These are phyloP conservation scores for Daucus carota DNA, from an alignment of 129 eudicot species.

Conservation along the genomic window DH1_v3.0 NC_030383.2:54628501-54629000, in stretches of 20 bases:
- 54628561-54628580: background rate
- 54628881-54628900: slow-evolving; percentile 39
- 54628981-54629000: background rate
- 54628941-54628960: slow-evolving; percentile 28
- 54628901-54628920: slow-evolving; percentile 45
- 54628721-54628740: slow-evolving; percentile 23
- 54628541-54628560: background rate
- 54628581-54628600: slow-evolving; percentile 14
- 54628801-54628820: background rate
- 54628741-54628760: slow-evolving; percentile 22
- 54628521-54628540: background rate
- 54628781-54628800: slow-evolving; percentile 25
- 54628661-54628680: background rate
- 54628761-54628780: slow-evolving; percentile 24
- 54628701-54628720: background rate
- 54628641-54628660: slow-evolving; percentile 18
- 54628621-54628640: slow-evolving; percentile 23
- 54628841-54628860: slow-evolving; percentile 13
- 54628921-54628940: slow-evolving; percentile 11
- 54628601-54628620: slow-evolving; percentile 41
- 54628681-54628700: slow-evolving; percentile 34
- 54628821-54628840: slow-evolving; percentile 21
- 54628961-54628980: slow-evolving; percentile 24
- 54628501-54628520: background rate
- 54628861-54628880: slow-evolving; percentile 20